These are phyloP conservation scores for Vigna radiata DNA, from an alignment of 306 rosid species.

Conservation along the genomic window DNA sequence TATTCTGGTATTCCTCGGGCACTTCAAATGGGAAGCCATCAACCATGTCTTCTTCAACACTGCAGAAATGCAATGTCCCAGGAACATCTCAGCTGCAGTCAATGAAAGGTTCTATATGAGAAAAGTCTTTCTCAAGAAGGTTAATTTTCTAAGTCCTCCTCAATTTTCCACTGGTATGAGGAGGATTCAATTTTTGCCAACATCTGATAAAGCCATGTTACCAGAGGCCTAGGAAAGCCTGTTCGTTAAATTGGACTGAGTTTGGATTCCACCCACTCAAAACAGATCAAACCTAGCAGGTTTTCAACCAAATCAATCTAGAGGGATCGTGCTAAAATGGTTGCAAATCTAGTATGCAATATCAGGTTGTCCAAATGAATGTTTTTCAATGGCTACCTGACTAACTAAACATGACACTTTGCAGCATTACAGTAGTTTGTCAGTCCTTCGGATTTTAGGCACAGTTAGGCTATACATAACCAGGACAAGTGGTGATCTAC, in stretches of 20 bases:
- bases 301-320: slow-evolving; percentile 2
- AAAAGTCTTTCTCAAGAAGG: slow-evolving; percentile 58
- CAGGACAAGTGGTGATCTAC: neutral
- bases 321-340: neutral
- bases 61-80: slow-evolving; percentile 99
- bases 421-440: neutral
- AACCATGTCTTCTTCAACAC: slow-evolving; percentile 99
- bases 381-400: neutral
- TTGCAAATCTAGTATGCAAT: neutral
- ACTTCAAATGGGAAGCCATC: slow-evolving; percentile 93
- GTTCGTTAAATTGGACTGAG: slow-evolving; percentile 8
- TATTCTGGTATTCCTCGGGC: slow-evolving; percentile 79
- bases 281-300: slow-evolving; percentile 1
- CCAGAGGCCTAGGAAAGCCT: neutral
- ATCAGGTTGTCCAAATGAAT: neutral
- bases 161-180: slow-evolving; percentile 40
- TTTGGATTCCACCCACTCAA: neutral
- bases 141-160: slow-evolving; percentile 57
- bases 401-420: neutral
- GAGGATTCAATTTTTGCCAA: slow-evolving; percentile 38
- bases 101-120: slow-evolving; percentile 96
- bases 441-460: slow-evolving; percentile 10
- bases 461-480: slow-evolving; percentile 3
- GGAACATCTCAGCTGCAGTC: slow-evolving; percentile 99
- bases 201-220: slow-evolving; percentile 18